These are phyloP conservation scores for Paecilomyces fulvus DNA, from an alignment of 2,329 filamentous ascomycete species.

Conservation along the genomic window DNA sequence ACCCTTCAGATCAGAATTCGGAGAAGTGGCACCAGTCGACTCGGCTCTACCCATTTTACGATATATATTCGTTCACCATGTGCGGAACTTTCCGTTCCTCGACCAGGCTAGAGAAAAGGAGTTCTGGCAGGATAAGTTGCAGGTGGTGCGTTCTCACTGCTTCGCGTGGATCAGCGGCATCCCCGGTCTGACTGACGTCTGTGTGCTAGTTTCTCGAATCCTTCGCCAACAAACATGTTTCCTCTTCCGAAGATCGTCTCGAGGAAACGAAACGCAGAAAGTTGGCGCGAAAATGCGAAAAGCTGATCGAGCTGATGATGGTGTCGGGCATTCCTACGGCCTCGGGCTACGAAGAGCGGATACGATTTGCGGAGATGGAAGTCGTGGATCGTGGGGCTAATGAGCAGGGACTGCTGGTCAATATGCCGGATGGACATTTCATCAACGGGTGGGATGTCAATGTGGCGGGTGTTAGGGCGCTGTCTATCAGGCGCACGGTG, in stretches of 20 bases:
- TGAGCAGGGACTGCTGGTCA: constrained; percentile 78
- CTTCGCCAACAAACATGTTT: constrained; percentile 94
- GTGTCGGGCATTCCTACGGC: constrained; percentile 93
- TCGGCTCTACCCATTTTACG: constrained; percentile 88
- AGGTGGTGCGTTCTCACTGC: constrained; percentile 58
- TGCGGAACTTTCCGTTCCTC: constrained; percentile 95
- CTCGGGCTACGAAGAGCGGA: constrained; percentile 94
- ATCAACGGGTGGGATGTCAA: constrained; percentile 98
- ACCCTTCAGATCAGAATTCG: constrained; percentile 84
- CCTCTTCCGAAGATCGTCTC: constrained; percentile 87
- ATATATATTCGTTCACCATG: constrained; percentile 96
- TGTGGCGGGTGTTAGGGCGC: constrained; percentile 77
- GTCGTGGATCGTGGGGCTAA: constrained; percentile 91
- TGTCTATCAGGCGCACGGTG: constrained; percentile 73
- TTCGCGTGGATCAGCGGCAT: not conserved
- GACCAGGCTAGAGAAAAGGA: constrained; percentile 97
- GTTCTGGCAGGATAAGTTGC: constrained; percentile 98
- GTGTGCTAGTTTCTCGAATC: constrained; percentile 78
- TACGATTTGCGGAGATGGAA: constrained; percentile 93
- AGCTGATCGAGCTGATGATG: constrained; percentile 98
- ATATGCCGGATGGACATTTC: constrained; percentile 80
- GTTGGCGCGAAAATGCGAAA: constrained; percentile 83
- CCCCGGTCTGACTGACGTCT: constrained; percentile 2
- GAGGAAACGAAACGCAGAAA: constrained; percentile 95
- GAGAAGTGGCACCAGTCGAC: constrained; percentile 86